Evolutionary conservation across 2,329 filamentous ascomycete species (phyloP).

Genomic region (Phyllosticta capitalensis): DNA sequence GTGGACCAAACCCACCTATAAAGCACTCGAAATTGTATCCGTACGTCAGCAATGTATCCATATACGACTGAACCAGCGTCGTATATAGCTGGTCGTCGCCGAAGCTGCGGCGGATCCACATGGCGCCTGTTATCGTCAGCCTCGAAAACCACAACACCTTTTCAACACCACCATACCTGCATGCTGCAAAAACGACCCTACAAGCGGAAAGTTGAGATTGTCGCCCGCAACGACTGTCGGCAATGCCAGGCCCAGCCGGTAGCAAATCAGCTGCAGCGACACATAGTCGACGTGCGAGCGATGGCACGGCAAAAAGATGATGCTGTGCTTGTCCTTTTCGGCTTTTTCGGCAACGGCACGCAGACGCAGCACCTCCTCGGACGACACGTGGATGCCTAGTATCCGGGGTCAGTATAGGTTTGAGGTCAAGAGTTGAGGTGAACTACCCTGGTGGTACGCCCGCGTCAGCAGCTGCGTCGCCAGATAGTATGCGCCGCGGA

Average conservation of each 20-base stretch:
- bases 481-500: slow-evolving; percentile 84
- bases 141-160: neutral
- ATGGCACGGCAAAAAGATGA: slow-evolving; percentile 92
- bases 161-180: slow-evolving; percentile 44
- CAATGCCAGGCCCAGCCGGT: slow-evolving; percentile 76
- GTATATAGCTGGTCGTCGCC: slow-evolving; percentile 85
- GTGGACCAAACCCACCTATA: slow-evolving; percentile 40
- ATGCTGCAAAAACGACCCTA: slow-evolving; percentile 85
- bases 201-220: slow-evolving; percentile 86
- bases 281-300: slow-evolving; percentile 95
- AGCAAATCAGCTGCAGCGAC: slow-evolving; percentile 89
- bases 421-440: neutral
- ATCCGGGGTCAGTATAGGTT: neutral
- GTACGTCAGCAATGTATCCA: slow-evolving; percentile 81
- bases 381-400: slow-evolving; percentile 80
- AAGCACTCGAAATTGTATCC: slow-evolving; percentile 97
- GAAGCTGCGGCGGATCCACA: slow-evolving; percentile 92
- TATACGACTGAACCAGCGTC: slow-evolving; percentile 90
- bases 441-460: slow-evolving; percentile 79
- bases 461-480: slow-evolving; percentile 78
- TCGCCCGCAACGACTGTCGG: slow-evolving; percentile 92
- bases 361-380: slow-evolving; percentile 79
- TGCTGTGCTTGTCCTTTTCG: slow-evolving; percentile 79
- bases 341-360: slow-evolving; percentile 75
- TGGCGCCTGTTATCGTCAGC: slow-evolving; percentile 49